Conservation (phyloP, 106 monocot genomes). For the Agapanthus africanus region DNA sequence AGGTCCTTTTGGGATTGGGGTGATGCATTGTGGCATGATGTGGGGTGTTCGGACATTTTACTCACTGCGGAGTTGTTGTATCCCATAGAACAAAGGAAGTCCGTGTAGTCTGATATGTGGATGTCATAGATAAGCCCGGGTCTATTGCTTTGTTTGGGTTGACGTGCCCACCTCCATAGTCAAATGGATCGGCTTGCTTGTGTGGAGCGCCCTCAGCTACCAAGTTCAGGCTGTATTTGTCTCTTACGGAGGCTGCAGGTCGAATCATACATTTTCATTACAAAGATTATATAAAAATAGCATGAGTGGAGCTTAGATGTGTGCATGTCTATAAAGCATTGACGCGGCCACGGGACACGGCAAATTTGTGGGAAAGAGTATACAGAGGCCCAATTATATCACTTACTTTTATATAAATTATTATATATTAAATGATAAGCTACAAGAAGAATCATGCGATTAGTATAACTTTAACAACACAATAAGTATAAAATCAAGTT, state of each 20-base stretch:
- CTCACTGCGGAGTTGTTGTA: slow-evolving; percentile 58
- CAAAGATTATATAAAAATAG: too few species aligned
- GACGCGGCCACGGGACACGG: too few species aligned
- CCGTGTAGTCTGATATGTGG: slow-evolving; percentile 26
- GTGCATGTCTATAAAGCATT: too few species aligned
- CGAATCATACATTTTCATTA: too few species aligned
- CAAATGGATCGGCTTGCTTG: slow-evolving; percentile 55
- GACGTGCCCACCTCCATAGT: slow-evolving; percentile 63
- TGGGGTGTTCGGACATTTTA: slow-evolving; percentile 23
- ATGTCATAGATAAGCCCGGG: slow-evolving; percentile 55
- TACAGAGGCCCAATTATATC: too few species aligned
- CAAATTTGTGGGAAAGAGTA: too few species aligned
- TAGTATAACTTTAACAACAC: too few species aligned
- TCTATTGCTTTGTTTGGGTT: slow-evolving; percentile 55
- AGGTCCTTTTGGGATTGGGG: slow-evolving; percentile 25
- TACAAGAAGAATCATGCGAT: too few species aligned
- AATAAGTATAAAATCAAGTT: too few species aligned
- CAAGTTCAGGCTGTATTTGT: slow-evolving; percentile 23
- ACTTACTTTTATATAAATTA: too few species aligned
- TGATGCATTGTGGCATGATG: slow-evolving; percentile 12
- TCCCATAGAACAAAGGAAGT: slow-evolving; percentile 60
- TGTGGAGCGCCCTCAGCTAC: slow-evolving; percentile 48
- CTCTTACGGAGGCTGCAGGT: slow-evolving; percentile 36
- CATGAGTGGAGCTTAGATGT: too few species aligned
- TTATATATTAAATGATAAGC: too few species aligned